Percentiles rank a stretch among this genome's conserved stretches.
Evolutionary conservation across 2,329 filamentous ascomycete genomes (phyloP).

Genomic region (Phialophora macrospora): DNA sequence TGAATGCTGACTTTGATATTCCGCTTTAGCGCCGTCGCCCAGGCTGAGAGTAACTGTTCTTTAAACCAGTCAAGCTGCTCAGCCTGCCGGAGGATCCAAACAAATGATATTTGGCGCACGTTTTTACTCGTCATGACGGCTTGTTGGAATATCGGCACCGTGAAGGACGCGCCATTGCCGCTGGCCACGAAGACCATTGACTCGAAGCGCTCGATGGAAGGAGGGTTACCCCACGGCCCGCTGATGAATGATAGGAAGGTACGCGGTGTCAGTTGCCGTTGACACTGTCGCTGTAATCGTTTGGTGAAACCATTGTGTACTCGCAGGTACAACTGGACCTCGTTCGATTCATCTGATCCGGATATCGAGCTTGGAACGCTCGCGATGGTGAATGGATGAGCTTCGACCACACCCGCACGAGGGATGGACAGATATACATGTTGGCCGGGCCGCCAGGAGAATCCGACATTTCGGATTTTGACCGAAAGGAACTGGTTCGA

Average conservation of each 20-base stretch:
- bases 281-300: conserved; percentile 28
- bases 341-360: conserved; percentile 14
- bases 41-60: conserved; percentile 25
- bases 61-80: conserved; percentile 34
- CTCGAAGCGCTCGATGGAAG: conserved; percentile 32
- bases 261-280: conserved; percentile 5
- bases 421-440: conserved; percentile 57
- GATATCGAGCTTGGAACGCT: conserved; percentile 39
- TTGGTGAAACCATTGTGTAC: conserved; percentile 35
- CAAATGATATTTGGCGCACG: conserved; percentile 30
- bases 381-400: conserved; percentile 68
- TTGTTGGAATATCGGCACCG: conserved; percentile 49
- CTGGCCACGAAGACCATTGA: conserved; percentile 34
- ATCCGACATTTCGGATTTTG: conserved; percentile 25
- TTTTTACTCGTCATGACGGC: conserved; percentile 20
- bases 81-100: conserved; percentile 33
- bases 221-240: conserved; percentile 32
- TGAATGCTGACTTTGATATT: conserved; percentile 46
- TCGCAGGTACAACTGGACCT: conserved; percentile 32
- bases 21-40: conserved; percentile 51
- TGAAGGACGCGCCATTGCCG: conserved; percentile 61
- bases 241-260: conserved; percentile 28
- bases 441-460: conserved; percentile 66
- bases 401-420: conserved; percentile 47
- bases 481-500: conserved; percentile 26